Evolutionary conservation across 257 asterid species (phyloP), one percentile per base, ranked within the genome.

Genomic region (Scutellaria baicalensis): DNA sequence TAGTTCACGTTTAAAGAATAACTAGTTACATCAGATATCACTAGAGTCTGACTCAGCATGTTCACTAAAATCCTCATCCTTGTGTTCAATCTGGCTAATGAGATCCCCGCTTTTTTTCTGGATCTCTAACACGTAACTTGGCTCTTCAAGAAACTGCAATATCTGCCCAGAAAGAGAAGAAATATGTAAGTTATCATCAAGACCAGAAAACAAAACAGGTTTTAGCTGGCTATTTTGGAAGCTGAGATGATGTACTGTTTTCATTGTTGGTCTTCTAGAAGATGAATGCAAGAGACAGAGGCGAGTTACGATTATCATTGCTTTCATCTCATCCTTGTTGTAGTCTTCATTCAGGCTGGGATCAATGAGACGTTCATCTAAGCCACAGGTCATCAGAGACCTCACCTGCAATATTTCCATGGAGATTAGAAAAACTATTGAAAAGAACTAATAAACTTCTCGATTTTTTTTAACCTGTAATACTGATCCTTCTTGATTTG

Each of bases 241-340:
- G 64, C 69, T 23, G 11, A 70, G 70, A 62, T 40, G 70, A 35
- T 62, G 58, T 77, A 88, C 97, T 36, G 82, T 85, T 78, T 81
- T 82, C 88, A 88, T 86, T 1, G 85, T 79, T 62, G 97, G 97
- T 86, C 97, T 84, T 79, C 89, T 82, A 54, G 97, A 85, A 66
- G 92, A 86, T 8, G 96, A 85, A 82, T 85, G 97, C 84, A 89
- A 67, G 70, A 91, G 95, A 71, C 96, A 88, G 31, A 84, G 84
- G 6, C 92, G 87, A 5, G 91, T 95, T 52, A 78, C 83, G 20
- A 78, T 80, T 66, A 83, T 85, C 92, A 88, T 71, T 48, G 77
- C 80, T 54, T 83, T 82, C 86, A 85, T 87, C 77, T 86, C 95
- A 62, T 86, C 88, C 64, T 78, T 69, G 65, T 83, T 60, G 74